These are phyloP conservation scores for Colletotrichum tropicale DNA, from an alignment of 2,329 filamentous ascomycete genomes.

Conservation along the genomic window DNA sequence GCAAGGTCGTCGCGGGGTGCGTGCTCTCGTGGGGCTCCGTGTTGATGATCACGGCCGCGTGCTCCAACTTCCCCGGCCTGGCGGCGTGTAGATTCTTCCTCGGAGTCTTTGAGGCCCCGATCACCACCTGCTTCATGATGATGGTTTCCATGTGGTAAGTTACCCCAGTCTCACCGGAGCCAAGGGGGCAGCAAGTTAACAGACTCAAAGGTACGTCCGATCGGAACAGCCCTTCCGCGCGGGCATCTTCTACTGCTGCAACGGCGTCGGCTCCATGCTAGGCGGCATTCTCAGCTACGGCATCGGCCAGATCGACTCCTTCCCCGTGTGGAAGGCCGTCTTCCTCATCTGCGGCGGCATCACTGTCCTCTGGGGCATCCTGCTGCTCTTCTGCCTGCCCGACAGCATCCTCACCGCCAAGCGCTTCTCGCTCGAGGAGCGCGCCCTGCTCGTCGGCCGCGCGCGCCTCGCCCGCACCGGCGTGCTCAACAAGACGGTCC, in stretches of 20 bases:
- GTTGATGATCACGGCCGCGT: slow-evolving; percentile 46
- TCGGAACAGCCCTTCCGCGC: slow-evolving; percentile 51
- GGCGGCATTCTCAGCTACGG: slow-evolving; percentile 64
- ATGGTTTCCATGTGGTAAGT: slow-evolving; percentile 51
- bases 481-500: slow-evolving; percentile 51
- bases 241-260: slow-evolving; percentile 39
- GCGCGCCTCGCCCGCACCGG: slow-evolving; percentile 54
- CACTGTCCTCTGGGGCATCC: slow-evolving; percentile 58
- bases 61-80: slow-evolving; percentile 44
- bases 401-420: slow-evolving; percentile 66
- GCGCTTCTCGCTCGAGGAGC: slow-evolving; percentile 63
- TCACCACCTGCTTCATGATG: slow-evolving; percentile 55
- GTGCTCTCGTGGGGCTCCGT: slow-evolving; percentile 40
- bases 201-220: slow-evolving; percentile 48
- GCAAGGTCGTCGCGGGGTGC: slow-evolving; percentile 34
- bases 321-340: slow-evolving; percentile 60
- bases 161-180: rapidly evolving
- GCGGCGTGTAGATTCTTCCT: slow-evolving; percentile 49
- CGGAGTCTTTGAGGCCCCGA: slow-evolving; percentile 50
- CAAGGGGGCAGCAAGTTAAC: no score
- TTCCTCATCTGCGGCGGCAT: slow-evolving; percentile 65
- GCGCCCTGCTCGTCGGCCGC: slow-evolving; percentile 56
- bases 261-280: slow-evolving; percentile 66
- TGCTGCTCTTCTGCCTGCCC: slow-evolving; percentile 62
- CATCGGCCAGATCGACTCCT: slow-evolving; percentile 60